Evolutionary conservation across 129 eudicot species (phyloP), one percentile per base, ranked within the genome.

Genomic region (Flaveria trinervia): DNA sequence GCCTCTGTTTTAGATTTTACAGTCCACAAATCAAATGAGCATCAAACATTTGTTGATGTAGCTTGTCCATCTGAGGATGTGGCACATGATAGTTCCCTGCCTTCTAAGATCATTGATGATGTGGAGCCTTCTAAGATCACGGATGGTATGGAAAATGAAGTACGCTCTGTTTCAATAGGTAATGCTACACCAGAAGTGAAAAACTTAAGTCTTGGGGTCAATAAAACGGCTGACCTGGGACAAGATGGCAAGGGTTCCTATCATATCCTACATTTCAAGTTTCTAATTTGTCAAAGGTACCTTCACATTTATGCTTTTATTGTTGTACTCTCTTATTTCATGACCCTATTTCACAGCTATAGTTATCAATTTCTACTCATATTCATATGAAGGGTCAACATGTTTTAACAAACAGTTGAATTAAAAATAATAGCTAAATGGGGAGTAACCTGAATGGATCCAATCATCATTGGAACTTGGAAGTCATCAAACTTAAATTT

Each of bases 171-270:
- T 28, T 59, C 86, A 13, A 41, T 57, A 62, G 73, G 64, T 51
- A 88, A 49, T 46, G 74, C 64, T 43, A 59, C 80, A 28, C 84
- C 73, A 71, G 88, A 83, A 84, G 90, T 79, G 36, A 85, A 55
- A 41, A 88, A 82, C 75, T 85, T 87, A 61, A 85, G 88, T 54
- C 86, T 84, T 90, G 92, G 87, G 74, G 86, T 85, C 41, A 81
- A 80, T 80, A 78, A 82, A 65, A 68, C 69, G 73, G 88, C 75
- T 12, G 88, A 80, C 71, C 75, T 81, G 64, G 88, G 78, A 79
- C 86, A 81, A 81, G 69, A 83, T 45, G 81, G 70, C 78, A 84
- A 78, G 80, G 83, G 57, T 60, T 73, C 72, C 77, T 77, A 50
- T 84, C 90, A 45, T 25, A 80, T 74, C 75, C 89, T 45, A 57